Percentiles rank a stretch among this genome's conserved stretches.
Evolutionary conservation across 202 grass and related monocot genomes (phyloP).

Genomic region (Musa balbisiana): DNA sequence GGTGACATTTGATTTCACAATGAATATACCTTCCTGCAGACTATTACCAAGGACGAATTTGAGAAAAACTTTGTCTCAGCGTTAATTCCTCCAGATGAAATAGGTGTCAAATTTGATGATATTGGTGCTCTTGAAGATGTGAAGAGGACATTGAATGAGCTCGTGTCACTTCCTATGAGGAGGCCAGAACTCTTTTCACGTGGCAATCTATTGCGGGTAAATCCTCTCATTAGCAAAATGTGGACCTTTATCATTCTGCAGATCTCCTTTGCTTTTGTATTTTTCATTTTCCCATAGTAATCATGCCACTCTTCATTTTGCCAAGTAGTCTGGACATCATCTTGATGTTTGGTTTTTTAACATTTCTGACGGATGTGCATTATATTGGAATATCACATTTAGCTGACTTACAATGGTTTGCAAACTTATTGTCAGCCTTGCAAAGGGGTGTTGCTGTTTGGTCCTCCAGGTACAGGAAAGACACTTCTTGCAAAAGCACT

Average conservation of each 20-base stretch:
- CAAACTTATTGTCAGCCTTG: constrained; percentile 53
- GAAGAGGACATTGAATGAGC: constrained; percentile 87
- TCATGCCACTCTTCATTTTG: background rate
- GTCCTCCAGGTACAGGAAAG: constrained; percentile 95
- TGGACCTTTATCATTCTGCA: background rate
- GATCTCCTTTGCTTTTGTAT: too few relatives aligned
- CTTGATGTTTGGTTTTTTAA: background rate
- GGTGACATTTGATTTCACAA: background rate
- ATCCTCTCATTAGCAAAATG: background rate
- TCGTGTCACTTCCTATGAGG: constrained; percentile 93
- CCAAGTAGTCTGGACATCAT: too few relatives aligned
- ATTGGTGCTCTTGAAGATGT: constrained; percentile 89
- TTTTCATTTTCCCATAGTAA: background rate
- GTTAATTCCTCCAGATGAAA: constrained; percentile 80
- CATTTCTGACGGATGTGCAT: background rate
- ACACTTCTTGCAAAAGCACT: constrained; percentile 97
- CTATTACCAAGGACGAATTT: constrained; percentile 85
- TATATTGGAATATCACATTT: background rate
- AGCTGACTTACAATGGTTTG: background rate
- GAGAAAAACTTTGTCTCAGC: constrained; percentile 85
- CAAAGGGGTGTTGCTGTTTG: constrained; percentile 96
- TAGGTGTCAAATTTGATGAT: constrained; percentile 96
- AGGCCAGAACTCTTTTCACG: constrained; percentile 86
- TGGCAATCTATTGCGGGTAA: constrained; percentile 90
- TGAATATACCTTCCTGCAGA: constrained; percentile 37